Percentiles rank a stretch among this genome's conserved stretches.
These are phyloP conservation scores for Phytophthora multivora DNA, from an alignment of 352 stramenopile genomes.

Conservation along the genomic window DNA sequence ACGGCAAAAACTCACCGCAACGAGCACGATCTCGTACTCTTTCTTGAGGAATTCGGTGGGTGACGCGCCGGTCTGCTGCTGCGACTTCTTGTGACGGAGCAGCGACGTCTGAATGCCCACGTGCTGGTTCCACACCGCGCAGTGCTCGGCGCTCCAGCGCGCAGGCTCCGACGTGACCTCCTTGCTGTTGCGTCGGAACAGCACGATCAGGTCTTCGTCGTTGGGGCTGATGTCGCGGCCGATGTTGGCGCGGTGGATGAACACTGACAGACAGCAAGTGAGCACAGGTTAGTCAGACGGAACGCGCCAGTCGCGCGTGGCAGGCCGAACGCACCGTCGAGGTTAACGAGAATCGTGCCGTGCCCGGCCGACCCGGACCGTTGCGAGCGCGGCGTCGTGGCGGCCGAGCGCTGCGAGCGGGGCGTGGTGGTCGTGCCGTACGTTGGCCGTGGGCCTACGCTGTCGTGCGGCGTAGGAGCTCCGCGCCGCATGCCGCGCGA, in stretches of 20 bases:
- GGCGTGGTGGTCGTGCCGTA: slow-evolving; percentile 23
- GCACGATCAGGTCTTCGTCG: slow-evolving; percentile 82
- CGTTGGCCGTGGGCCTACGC: slow-evolving; percentile 26
- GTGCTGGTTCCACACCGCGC: slow-evolving; percentile 81
- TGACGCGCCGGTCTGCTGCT: slow-evolving; percentile 3
- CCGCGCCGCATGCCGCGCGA: slow-evolving; percentile 41
- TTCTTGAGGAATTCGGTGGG: slow-evolving; percentile 67
- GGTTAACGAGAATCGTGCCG: slow-evolving; percentile 72
- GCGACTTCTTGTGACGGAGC: slow-evolving; percentile 55
- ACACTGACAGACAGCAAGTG: slow-evolving; percentile 33
- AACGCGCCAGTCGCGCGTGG: neutral
- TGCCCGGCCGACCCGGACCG: slow-evolving; percentile 26
- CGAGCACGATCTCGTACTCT: slow-evolving; percentile 84
- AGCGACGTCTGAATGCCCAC: slow-evolving; percentile 80
- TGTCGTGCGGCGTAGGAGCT: slow-evolving; percentile 19
- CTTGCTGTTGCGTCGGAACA: slow-evolving; percentile 84
- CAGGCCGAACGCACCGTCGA: slow-evolving; percentile 45
- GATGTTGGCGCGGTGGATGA: slow-evolving; percentile 73
- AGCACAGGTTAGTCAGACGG: neutral
- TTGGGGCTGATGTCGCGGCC: slow-evolving; percentile 70
- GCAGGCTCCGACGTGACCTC: slow-evolving; percentile 76
- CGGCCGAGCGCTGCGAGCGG: slow-evolving; percentile 14
- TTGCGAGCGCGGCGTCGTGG: slow-evolving; percentile 27
- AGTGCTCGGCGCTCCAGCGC: slow-evolving; percentile 68
- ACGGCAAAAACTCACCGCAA: slow-evolving; percentile 50